Evolutionary conservation across 2,329 filamentous ascomycete genomes (phyloP).

Genomic region (Trichoderma afroharzianum): DNA sequence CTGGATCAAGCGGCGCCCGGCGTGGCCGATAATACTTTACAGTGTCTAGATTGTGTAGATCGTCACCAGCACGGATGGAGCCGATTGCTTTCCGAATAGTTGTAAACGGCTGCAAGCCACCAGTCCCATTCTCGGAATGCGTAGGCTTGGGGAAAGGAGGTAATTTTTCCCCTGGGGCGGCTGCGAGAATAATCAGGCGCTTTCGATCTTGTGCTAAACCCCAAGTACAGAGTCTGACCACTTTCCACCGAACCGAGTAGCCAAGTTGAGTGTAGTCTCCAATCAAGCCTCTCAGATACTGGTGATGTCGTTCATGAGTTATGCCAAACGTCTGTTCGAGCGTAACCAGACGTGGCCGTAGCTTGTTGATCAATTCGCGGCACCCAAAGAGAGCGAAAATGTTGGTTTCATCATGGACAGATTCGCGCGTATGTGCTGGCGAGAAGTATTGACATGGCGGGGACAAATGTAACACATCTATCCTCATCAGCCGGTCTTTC

Average conservation of each 20-base stretch:
- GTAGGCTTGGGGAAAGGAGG: conserved; percentile 63
- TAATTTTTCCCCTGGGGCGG: conserved; percentile 65
- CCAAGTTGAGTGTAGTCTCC: conserved; percentile 59
- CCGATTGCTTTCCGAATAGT: conserved; percentile 44
- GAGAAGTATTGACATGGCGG: conserved; percentile 78
- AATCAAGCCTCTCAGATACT: conserved; percentile 58
- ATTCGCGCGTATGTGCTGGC: conserved; percentile 63
- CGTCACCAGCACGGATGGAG: conserved; percentile 31
- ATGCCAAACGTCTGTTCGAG: conserved; percentile 78
- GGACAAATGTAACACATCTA: conserved; percentile 71
- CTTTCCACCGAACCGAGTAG: conserved; percentile 68
- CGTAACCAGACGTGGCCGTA: conserved; percentile 66
- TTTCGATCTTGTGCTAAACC: conserved; percentile 48
- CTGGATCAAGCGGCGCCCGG: conserved; percentile 41
- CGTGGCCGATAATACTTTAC: conserved; percentile 29
- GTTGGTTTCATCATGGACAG: conserved; percentile 68
- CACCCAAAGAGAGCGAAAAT: conserved; percentile 56
- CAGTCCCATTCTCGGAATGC: conserved; percentile 43
- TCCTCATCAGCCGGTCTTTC: conserved; percentile 33
- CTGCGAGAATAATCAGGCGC: conserved; percentile 55
- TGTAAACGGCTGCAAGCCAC: conserved; percentile 37
- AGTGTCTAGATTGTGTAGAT: conserved; percentile 39
- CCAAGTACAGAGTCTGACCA: conserved; percentile 52
- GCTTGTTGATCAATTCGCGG: conserved; percentile 51
- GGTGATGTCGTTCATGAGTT: conserved; percentile 46